These are phyloP conservation scores for Trichoderma hamatum DNA, from an alignment of 2,329 filamentous ascomycete species.

Conservation along the genomic window DNA sequence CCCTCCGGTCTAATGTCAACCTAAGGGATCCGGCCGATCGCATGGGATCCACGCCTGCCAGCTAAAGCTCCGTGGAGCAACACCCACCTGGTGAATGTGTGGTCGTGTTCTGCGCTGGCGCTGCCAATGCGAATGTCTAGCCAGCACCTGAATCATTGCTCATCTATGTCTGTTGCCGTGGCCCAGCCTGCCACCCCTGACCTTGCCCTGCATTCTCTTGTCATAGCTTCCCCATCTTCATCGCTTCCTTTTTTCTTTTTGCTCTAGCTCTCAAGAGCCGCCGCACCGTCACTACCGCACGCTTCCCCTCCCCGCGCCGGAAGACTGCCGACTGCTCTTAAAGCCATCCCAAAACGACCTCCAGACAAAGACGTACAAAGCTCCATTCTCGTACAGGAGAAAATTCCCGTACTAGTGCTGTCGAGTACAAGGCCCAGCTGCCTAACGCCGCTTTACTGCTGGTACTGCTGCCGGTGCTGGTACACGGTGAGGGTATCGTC, in stretches of 20 bases:
- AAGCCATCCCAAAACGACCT: conserved; percentile 6
- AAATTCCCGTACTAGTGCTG: neutral
- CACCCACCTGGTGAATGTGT: too few relatives aligned
- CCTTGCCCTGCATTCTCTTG: conserved; percentile 15
- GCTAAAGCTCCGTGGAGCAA: conserved; percentile 25
- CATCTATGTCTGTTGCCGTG: conserved; percentile 4
- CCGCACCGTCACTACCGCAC: conserved; percentile 15
- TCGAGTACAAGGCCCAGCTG: neutral
- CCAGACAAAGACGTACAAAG: neutral
- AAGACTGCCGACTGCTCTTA: neutral
- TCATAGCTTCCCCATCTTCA: conserved; percentile 4
- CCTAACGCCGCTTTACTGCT: neutral
- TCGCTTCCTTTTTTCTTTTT: neutral
- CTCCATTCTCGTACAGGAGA: neutral
- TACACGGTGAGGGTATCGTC: neutral
- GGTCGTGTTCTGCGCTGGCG: conserved; percentile 4
- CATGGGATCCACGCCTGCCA: conserved; percentile 27
- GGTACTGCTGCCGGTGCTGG: neutral
- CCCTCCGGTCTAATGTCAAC: conserved; percentile 22
- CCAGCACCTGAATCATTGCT: conserved; percentile 14
- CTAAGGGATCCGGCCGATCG: conserved; percentile 27
- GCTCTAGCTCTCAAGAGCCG: conserved; percentile 14
- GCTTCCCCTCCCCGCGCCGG: conserved; percentile 18
- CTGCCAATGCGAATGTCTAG: conserved; percentile 16
- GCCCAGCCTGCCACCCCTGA: conserved; percentile 8